These are phyloP conservation scores for Termitomyces sp. DNA, from an alignment of 768 basidiomycete genomes.

Conservation along the genomic window DNA sequence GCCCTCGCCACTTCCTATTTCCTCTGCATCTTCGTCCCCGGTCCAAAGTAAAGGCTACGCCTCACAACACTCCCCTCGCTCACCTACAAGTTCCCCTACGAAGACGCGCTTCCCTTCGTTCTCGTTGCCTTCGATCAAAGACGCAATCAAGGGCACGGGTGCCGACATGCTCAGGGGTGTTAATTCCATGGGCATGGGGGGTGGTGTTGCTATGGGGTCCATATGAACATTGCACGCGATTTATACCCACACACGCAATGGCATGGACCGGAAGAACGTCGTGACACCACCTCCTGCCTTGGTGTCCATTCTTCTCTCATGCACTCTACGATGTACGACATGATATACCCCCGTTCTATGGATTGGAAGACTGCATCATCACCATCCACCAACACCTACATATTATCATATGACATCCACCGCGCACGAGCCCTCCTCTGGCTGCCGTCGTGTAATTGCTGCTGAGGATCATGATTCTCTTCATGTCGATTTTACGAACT, in stretches of 20 bases:
- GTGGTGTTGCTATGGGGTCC: slow-evolving; percentile 8
- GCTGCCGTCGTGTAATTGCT: not conserved
- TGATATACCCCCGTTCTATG: not conserved
- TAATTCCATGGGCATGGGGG: slow-evolving; percentile 11
- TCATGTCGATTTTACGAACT: not conserved
- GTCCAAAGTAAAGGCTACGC: not conserved
- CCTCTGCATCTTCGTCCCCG: not conserved
- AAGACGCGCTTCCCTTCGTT: slow-evolving; percentile 13
- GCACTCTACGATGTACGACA: not conserved
- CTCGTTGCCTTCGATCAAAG: slow-evolving; percentile 12
- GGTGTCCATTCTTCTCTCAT: not conserved
- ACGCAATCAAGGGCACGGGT: slow-evolving; percentile 14
- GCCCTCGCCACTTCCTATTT: not conserved
- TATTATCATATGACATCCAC: not conserved
- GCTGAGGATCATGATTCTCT: not conserved
- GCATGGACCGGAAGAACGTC: not conserved
- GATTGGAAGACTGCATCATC: not conserved
- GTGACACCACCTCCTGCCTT: not conserved
- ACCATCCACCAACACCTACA: not conserved
- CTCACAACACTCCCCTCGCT: not conserved
- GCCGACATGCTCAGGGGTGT: slow-evolving; percentile 15
- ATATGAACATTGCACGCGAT: not conserved
- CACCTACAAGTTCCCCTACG: not conserved
- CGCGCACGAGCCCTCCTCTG: not conserved
- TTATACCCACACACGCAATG: too few relatives aligned